Percentiles rank a stretch among this genome's conserved stretches.
phyloP scores from a whole-genome alignment of 495 filamentous ascomycete genomes.

The Tuber umbilicatum region DNA sequence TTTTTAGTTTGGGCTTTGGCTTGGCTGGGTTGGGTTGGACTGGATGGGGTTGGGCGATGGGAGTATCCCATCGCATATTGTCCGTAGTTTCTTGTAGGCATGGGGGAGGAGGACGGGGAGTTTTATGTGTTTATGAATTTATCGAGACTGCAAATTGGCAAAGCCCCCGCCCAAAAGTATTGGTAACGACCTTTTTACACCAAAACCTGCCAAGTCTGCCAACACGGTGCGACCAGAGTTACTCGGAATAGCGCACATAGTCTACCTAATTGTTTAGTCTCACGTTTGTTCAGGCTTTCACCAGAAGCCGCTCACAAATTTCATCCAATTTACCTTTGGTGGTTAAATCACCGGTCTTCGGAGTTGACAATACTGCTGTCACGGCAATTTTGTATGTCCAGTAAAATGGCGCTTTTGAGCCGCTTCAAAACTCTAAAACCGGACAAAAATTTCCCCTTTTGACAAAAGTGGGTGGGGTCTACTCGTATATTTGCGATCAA shows the following conservation, averaged over 20 bases:
- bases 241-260: too few relatives aligned
- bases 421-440: background rate
- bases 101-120: background rate
- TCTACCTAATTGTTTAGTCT: too few relatives aligned
- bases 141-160: background rate
- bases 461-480: background rate
- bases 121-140: constrained; percentile 2
- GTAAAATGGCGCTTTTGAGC: background rate
- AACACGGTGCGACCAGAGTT: background rate
- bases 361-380: background rate
- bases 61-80: background rate
- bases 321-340: too few relatives aligned
- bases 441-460: background rate
- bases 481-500: too few relatives aligned
- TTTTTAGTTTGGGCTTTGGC: background rate
- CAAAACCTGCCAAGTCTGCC: background rate
- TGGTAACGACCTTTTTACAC: background rate
- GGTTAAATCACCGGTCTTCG: too few relatives aligned
- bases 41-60: background rate
- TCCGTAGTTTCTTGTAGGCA: background rate
- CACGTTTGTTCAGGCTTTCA: too few relatives aligned
- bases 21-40: background rate
- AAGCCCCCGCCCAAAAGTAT: background rate
- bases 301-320: too few relatives aligned
- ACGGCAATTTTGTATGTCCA: background rate